Base-by-base conservation (phyloP, 768 basidiomycete genomes). In the Obba rivulosa region DNA sequence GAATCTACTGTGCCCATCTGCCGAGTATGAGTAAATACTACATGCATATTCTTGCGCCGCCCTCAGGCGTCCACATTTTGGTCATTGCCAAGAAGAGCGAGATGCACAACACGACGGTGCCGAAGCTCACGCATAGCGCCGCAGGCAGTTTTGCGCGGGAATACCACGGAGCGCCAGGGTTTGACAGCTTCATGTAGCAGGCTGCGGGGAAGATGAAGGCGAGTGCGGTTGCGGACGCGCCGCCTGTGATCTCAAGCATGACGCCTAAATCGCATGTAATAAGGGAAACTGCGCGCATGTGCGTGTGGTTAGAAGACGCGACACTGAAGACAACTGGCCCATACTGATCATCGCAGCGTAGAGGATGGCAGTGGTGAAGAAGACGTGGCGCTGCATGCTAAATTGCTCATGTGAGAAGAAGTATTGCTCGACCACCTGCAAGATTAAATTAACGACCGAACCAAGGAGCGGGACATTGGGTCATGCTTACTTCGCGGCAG, bases 231-330 rank as follows among this genome's bases (percentile, higher is more conserved):
- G 90, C 90, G 13, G 90, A 90, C 10, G 90, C 78, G n/a, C 95
- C 95, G n/a, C 96, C 96, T 0, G 93, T 94, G 38, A 99, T 87
- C 70, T 99, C 96, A 34, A 99, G 83, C 70, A 95, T 96, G 39
- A 97, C 86, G n/a, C 96, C 96, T 13, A 99, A 78, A 65, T 99
- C 95, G 62, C 93, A 96, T 1, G 95, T 97, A 49, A 93, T 75
- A 46, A 97, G 75, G 4, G 95, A 81, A 50, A 96, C 93, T 94
- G 61, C 13, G 11, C 2, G 41, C 21, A 34, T 14, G 18, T 14
- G 17, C 9, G 18, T 17, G n/a, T 10, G n/a, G 14, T 18, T 41
- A 37, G 46, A 42, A 17, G n/a, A 18, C 18, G 31, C 31, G 14
- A 14, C 20, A 38, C 20, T 23, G 18, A 18, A 41, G 21, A 14